Evolutionary conservation across 177 flowering plant genomes (phyloP).

Genomic region (Telopea speciosissima): DNA sequence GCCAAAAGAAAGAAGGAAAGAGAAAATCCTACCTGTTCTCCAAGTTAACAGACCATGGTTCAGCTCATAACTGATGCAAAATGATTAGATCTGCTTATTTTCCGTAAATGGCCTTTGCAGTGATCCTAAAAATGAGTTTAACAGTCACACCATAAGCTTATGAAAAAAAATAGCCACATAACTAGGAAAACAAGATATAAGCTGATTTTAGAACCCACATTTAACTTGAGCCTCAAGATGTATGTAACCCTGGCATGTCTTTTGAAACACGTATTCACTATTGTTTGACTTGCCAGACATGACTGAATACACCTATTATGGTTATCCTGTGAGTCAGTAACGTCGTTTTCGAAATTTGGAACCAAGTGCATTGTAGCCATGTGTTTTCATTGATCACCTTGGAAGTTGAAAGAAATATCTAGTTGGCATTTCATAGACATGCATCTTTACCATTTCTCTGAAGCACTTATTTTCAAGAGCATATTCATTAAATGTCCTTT

Average conservation of each 20-base stretch:
- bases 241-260: background rate
- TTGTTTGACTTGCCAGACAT: background rate
- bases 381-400: background rate
- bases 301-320: background rate
- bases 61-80: no score
- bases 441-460: background rate
- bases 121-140: background rate
- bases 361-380: background rate
- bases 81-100: background rate
- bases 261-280: no score
- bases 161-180: no score
- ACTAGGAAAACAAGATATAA: no score
- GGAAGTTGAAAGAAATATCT: background rate
- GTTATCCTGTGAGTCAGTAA: background rate
- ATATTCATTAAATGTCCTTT: background rate
- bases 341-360: background rate
- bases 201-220: background rate
- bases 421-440: background rate
- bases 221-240: background rate
- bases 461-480: background rate
- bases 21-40: no score
- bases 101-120: background rate
- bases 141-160: no score
- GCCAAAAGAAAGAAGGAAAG: no score
- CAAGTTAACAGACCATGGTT: no score